phyloP scores from a whole-genome alignment of 2,329 filamentous ascomycete genomes.

The Colletotrichum simmondsii region DNA sequence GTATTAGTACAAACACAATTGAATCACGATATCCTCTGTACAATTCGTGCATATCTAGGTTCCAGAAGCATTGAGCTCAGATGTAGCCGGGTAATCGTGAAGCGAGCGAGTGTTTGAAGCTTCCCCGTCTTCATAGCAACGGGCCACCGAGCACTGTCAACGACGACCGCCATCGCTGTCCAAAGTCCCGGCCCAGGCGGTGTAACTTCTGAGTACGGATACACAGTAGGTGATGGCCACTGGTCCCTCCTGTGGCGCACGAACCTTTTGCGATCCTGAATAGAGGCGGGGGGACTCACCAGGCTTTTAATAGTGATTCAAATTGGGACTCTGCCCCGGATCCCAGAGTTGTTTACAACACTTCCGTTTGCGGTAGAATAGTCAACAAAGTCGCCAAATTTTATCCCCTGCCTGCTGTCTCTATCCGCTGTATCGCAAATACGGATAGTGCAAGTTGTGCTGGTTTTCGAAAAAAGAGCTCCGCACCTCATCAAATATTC shows the following conservation, averaged over 20 bases:
- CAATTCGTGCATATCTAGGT: too few species aligned
- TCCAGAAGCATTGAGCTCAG: neutral
- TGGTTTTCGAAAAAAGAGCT: neutral
- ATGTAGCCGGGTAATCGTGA: conserved; percentile 1
- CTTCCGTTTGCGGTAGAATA: neutral
- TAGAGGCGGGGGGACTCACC: neutral
- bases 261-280: neutral
- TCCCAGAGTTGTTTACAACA: neutral
- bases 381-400: neutral
- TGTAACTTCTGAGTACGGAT: neutral
- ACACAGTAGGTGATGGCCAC: too few species aligned
- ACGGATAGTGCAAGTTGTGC: neutral
- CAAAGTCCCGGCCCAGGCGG: neutral
- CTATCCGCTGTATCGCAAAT: too few species aligned
- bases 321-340: neutral
- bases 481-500: neutral
- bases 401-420: too few species aligned
- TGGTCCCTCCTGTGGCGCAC: neutral
- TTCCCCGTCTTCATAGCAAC: conserved; percentile 20
- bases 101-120: conserved; percentile 19
- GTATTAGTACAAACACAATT: neutral
- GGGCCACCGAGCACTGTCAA: conserved; percentile 18
- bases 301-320: neutral
- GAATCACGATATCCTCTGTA: neutral
- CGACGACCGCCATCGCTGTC: neutral